These are phyloP conservation scores for Fusarium napiforme DNA, from an alignment of 2,329 filamentous ascomycete genomes.

Conservation along the genomic window DNA sequence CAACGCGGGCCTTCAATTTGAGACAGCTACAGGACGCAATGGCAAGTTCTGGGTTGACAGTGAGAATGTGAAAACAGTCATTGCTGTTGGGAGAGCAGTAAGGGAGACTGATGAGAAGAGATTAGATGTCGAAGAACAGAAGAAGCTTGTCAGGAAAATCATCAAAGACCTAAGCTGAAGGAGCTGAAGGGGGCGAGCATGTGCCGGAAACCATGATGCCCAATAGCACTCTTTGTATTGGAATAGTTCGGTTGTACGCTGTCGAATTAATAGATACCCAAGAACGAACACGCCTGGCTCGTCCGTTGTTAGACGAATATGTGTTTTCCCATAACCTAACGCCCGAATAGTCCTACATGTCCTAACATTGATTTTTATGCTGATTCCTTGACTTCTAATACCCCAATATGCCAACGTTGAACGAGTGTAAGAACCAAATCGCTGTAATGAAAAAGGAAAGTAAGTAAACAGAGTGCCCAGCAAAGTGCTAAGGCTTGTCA, in stretches of 20 bases:
- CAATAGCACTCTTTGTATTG: constrained; percentile 36
- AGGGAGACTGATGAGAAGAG: constrained; percentile 78
- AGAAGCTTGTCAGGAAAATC: constrained; percentile 74
- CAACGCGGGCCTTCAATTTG: constrained; percentile 81
- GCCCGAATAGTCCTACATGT: constrained; percentile 28
- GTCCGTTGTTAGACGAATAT: constrained; percentile 27
- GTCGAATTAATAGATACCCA: constrained; percentile 44
- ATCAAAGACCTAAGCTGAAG: constrained; percentile 67
- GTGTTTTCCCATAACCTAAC: constrained; percentile 38
- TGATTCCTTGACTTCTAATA: constrained; percentile 26
- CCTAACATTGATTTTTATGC: constrained; percentile 29
- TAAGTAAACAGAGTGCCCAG: background rate
- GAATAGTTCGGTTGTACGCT: constrained; percentile 34
- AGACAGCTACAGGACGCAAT: constrained; percentile 93
- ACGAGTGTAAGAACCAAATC: constrained; percentile 36
- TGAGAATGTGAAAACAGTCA: constrained; percentile 75
- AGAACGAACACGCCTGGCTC: constrained; percentile 35
- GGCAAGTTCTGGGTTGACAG: constrained; percentile 93
- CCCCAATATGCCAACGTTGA: constrained; percentile 28
- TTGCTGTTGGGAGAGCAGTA: constrained; percentile 83
- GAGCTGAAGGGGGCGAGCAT: constrained; percentile 49
- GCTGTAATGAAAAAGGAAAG: constrained; percentile 22
- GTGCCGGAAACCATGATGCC: constrained; percentile 19
- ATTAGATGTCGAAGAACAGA: constrained; percentile 73
- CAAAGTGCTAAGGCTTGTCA: background rate